Conservation (phyloP, 768 basidiomycete species). For the Hirschioporus abietinus region DNA sequence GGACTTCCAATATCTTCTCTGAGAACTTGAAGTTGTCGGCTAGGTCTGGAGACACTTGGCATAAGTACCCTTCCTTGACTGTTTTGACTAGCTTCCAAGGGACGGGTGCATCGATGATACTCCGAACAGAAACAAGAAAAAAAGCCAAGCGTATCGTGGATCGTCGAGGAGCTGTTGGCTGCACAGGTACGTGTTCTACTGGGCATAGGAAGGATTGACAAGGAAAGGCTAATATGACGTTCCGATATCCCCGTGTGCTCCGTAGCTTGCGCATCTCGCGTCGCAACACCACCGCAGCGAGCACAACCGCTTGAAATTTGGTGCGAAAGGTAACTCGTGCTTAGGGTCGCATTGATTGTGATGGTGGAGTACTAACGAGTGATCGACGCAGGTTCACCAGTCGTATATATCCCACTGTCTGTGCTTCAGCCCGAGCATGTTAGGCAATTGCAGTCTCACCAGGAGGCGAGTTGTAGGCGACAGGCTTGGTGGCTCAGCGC, state of each 20-base stretch:
- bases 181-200: background rate
- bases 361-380: slow-evolving; percentile 6
- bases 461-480: slow-evolving; percentile 32
- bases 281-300: slow-evolving; percentile 73
- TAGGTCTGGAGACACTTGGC: too few species aligned
- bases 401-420: slow-evolving; percentile 58
- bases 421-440: slow-evolving; percentile 56
- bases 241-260: background rate
- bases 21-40: too few species aligned
- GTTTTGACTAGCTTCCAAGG: too few species aligned
- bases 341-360: background rate
- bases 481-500: slow-evolving; percentile 48
- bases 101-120: too few species aligned
- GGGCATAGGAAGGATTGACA: slow-evolving; percentile 2
- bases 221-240: background rate
- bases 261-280: slow-evolving; percentile 50
- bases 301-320: slow-evolving; percentile 67
- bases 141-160: too few species aligned
- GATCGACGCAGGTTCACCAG: slow-evolving; percentile 43
- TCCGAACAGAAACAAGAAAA: too few species aligned
- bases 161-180: background rate
- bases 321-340: slow-evolving; percentile 29
- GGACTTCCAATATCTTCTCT: too few species aligned
- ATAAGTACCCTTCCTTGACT: too few species aligned
- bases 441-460: slow-evolving; percentile 45